A percentile compares a stretch with the other conserved stretches of the same genome.
Evolutionary conservation across 2,329 filamentous ascomycete genomes (phyloP).

Genomic region (Penicillium sp.): DNA sequence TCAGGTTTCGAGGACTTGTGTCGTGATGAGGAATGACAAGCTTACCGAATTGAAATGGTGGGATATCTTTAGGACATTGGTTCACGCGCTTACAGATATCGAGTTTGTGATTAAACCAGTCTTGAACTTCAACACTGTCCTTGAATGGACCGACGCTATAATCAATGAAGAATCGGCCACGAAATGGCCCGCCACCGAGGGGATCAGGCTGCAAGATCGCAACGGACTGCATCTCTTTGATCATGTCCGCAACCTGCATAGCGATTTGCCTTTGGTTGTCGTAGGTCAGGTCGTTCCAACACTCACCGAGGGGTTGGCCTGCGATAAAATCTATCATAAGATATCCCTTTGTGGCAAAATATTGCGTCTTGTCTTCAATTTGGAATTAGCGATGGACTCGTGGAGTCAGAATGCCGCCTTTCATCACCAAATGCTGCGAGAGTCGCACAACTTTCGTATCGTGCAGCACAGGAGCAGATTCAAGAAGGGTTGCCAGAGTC

Average conservation of each 20-base stretch:
- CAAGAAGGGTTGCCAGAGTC: slow-evolving; percentile 9
- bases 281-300: slow-evolving; percentile 21
- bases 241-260: slow-evolving; percentile 22
- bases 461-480: slow-evolving; percentile 21
- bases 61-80: slow-evolving; percentile 16
- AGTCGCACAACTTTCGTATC: slow-evolving; percentile 27
- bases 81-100: slow-evolving; percentile 19
- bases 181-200: slow-evolving; percentile 20
- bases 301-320: slow-evolving; percentile 26
- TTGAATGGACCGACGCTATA: slow-evolving; percentile 27
- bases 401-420: slow-evolving; percentile 25
- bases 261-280: slow-evolving; percentile 19
- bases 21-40: slow-evolving; percentile 22
- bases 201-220: slow-evolving; percentile 9
- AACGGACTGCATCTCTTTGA: slow-evolving; percentile 24
- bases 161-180: slow-evolving; percentile 25
- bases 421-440: slow-evolving; percentile 23
- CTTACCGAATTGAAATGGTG: slow-evolving; percentile 16
- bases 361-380: slow-evolving; percentile 21
- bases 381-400: slow-evolving; percentile 26
- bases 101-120: slow-evolving; percentile 32
- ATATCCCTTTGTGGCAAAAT: slow-evolving; percentile 27
- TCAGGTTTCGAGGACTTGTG: slow-evolving; percentile 25
- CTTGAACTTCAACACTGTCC: slow-evolving; percentile 19
- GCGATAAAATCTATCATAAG: slow-evolving; percentile 33